Base-by-base conservation (phyloP, 2,329 filamentous ascomycete species). In the Chaetomium sp. region DNA sequence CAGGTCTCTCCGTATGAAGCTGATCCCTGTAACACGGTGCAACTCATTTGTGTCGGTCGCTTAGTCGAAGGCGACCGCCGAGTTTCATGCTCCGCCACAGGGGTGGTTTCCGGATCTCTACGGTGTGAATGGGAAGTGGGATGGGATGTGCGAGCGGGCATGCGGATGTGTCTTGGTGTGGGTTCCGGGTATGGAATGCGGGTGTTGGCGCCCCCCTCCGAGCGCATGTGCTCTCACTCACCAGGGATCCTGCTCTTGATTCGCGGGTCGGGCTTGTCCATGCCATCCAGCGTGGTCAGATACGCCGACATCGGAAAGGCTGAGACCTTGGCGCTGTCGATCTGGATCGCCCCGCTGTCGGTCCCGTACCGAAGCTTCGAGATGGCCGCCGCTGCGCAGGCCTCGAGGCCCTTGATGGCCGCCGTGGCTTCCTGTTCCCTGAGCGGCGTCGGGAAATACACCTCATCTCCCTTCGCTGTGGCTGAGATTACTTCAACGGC, bases 391-490 rank as follows among this genome's bases (percentile, higher is more conserved):
- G 80, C 81, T n/a, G 81, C 73, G 41, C 77, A 75, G 5, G 78
- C 82, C 62, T 86, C 82, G 5, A 84, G 70, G 5, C 76, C 81
- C 64, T 84, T 85, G 59, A 85, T 70, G 3, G 81, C 72, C 35
- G 68, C 67, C 5, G 65, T 66, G 5, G 69, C 67, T 56, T 75
- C 72, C 53, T 74, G 71, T 58, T 75, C 71, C 54, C 67, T 71
- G 37, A 74, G 58, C 12, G 72, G 73, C 35, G 68, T 71, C 5
- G 73, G 73, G 27, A 75, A 69, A 55, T 71, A 70, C 35, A 69
- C 61, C 34, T 59, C 59, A 51, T 72, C 67, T 7, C 66, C 67
- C 11, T 65, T 61, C 40, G 57, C 57, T 36, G 68, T 65, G 45
- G 60, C 38, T 32, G 61, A 63, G 14, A 60, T 64, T 57, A 74